Conservation (phyloP, 75 land plant species). For the Sequoiadendron giganteum region DNA sequence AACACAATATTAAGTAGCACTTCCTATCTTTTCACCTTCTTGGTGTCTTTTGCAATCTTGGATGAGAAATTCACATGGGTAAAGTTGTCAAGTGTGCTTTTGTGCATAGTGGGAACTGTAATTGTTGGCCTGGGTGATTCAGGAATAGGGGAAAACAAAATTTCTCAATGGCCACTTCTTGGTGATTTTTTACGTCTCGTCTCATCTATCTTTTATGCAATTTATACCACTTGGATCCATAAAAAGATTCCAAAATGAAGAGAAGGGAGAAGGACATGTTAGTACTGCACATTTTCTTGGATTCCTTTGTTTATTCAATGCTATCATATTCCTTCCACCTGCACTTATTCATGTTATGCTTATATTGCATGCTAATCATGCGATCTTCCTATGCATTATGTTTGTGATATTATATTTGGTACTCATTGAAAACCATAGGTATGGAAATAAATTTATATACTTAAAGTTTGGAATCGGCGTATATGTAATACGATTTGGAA, state of each 20-base stretch:
- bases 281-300: conserved; percentile 96
- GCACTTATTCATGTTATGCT: conserved; percentile 61
- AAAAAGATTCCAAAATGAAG: conserved; percentile 78
- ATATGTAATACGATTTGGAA: too few species aligned
- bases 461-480: too few species aligned
- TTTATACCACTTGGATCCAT: conserved; percentile 81
- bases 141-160: conserved; percentile 20
- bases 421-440: too few species aligned
- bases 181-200: conserved; percentile 80
- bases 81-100: conserved; percentile 85
- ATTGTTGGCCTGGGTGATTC: conserved; percentile 85
- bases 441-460: too few species aligned
- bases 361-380: too few species aligned
- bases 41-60: conserved; percentile 72
- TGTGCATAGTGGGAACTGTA: conserved; percentile 94
- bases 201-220: conserved; percentile 76
- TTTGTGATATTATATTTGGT: too few species aligned
- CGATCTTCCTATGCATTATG: too few species aligned
- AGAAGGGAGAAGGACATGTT: conserved; percentile 52
- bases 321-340: conserved; percentile 36
- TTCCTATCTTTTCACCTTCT: conserved; percentile 93
- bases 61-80: conserved; percentile 87
- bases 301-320: conserved; percentile 72
- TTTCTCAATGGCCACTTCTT: conserved; percentile 65
- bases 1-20: conserved; percentile 94